A percentile compares a stretch with the other conserved stretches of the same genome.
Evolutionary conservation across 2,329 filamentous ascomycete species (phyloP).

Genomic region (Grosmannia huntii): DNA sequence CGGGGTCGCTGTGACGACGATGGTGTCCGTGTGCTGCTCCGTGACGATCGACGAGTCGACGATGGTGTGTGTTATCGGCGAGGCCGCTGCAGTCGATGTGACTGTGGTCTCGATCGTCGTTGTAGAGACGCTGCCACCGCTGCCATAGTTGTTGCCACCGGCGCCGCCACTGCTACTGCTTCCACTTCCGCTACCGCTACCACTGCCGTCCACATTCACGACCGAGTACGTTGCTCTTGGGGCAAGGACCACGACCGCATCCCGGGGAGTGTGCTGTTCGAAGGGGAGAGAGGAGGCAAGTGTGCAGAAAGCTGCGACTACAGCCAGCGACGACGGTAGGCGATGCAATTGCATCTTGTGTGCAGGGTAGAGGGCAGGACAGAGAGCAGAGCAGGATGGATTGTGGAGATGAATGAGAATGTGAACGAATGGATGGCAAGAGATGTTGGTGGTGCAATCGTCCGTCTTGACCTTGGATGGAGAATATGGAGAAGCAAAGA

Average conservation of each 20-base stretch:
- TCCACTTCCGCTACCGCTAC: slow-evolving; percentile 4
- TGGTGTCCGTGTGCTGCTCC: slow-evolving; percentile 15
- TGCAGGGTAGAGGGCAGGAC: background rate
- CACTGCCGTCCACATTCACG: slow-evolving; percentile 23
- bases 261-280: slow-evolving; percentile 7
- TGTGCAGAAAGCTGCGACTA: slow-evolving; percentile 8
- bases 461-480: background rate
- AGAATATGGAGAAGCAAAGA: background rate
- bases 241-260: slow-evolving; percentile 10
- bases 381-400: background rate
- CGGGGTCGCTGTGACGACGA: slow-evolving; percentile 7
- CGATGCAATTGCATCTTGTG: slow-evolving; percentile 12
- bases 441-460: background rate
- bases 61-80: slow-evolving; percentile 12
- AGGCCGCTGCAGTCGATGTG: background rate
- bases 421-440: background rate
- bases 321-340: slow-evolving; percentile 7
- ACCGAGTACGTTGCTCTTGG: slow-evolving; percentile 25
- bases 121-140: background rate
- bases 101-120: background rate
- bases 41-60: slow-evolving; percentile 15
- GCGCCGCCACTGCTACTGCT: slow-evolving; percentile 2
- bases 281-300: slow-evolving; percentile 13
- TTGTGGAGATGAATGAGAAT: background rate
- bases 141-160: background rate